Percentiles rank a stretch among this genome's conserved stretches.
Conservation (phyloP, 1,139 yeast genomes). For the Sugiyamaella novakii region DNA sequence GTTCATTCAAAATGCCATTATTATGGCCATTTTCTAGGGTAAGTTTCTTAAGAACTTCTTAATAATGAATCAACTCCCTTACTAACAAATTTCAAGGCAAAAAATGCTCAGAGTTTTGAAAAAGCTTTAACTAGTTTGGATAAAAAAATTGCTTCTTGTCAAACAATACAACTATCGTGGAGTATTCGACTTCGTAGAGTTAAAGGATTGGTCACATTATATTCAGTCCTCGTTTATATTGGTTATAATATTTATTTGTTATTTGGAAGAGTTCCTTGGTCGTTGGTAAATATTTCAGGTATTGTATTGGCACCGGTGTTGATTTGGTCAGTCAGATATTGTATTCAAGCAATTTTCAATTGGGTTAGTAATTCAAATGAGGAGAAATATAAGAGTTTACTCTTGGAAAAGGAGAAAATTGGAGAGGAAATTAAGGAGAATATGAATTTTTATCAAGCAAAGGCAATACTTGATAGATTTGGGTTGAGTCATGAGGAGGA, state of each 20-base stretch:
- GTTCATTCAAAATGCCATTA: constrained; percentile 7
- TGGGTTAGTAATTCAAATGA: constrained; percentile 32
- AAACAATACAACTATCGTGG: constrained; percentile 30
- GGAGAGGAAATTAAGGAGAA: constrained; percentile 74
- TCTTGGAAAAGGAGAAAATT: constrained; percentile 58
- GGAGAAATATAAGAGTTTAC: constrained; percentile 46
- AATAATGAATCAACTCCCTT: background rate
- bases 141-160: constrained; percentile 32
- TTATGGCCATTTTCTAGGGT: constrained; percentile 12
- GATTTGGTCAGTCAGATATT: constrained; percentile 31
- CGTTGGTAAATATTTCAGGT: constrained; percentile 20
- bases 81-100: constrained; percentile 16
- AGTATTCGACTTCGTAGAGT: constrained; percentile 34
- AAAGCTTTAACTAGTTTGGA: constrained; percentile 38
- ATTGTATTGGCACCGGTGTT: constrained; percentile 30
- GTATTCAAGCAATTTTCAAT: constrained; percentile 28
- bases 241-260: constrained; percentile 29
- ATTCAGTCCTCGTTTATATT: constrained; percentile 34
- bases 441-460: constrained; percentile 78
- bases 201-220: constrained; percentile 37
- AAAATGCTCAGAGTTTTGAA: constrained; percentile 35
- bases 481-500: constrained; percentile 32
- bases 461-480: constrained; percentile 68
- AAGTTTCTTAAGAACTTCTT: too few relatives aligned
- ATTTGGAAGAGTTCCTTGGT: constrained; percentile 21